Percentiles rank a stretch among this genome's conserved stretches.
Evolutionary conservation across 2,329 filamentous ascomycete species (phyloP).

Genomic region (Juglanconis sp.): DNA sequence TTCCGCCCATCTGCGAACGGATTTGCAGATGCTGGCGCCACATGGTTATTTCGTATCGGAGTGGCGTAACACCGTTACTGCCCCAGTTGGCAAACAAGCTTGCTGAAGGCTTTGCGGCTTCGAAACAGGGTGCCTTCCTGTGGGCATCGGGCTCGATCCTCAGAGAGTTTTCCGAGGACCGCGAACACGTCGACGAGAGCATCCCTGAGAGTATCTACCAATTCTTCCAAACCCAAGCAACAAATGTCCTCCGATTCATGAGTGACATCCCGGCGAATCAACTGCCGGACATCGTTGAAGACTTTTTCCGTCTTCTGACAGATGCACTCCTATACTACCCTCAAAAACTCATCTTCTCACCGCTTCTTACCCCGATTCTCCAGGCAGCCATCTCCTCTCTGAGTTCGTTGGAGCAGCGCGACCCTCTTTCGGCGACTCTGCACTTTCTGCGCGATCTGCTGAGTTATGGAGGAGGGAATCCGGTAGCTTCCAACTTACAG

Average conservation of each 20-base stretch:
- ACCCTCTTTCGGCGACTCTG: conserved; percentile 84
- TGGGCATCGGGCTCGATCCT: conserved; percentile 96
- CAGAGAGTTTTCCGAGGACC: conserved; percentile 89
- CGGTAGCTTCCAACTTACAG: conserved; percentile 57
- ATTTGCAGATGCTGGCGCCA: conserved; percentile 94
- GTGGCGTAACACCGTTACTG: conserved; percentile 80
- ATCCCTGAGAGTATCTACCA: conserved; percentile 85
- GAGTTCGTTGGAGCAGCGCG: conserved; percentile 76
- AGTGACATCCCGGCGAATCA: conserved; percentile 75
- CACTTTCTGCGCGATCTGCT: conserved; percentile 92
- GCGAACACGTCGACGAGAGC: conserved; percentile 76
- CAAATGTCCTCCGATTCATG: conserved; percentile 83
- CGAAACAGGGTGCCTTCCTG: conserved; percentile 93
- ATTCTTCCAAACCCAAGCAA: conserved; percentile 92
- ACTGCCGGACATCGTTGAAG: conserved; percentile 82
- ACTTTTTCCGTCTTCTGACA: conserved; percentile 90
- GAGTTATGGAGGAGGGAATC: conserved; percentile 78
- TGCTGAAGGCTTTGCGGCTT: conserved; percentile 77
- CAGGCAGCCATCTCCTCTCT: conserved; percentile 83
- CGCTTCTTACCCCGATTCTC: conserved; percentile 77
- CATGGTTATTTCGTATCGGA: conserved; percentile 95
- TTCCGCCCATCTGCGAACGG: conserved; percentile 85
- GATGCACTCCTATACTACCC: conserved; percentile 94
- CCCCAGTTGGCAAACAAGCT: conserved; percentile 85
- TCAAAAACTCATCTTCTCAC: conserved; percentile 74